Evolutionary conservation across 1,139 yeast genomes (phyloP).

Genomic region (Suhomyces anneliseae): DNA sequence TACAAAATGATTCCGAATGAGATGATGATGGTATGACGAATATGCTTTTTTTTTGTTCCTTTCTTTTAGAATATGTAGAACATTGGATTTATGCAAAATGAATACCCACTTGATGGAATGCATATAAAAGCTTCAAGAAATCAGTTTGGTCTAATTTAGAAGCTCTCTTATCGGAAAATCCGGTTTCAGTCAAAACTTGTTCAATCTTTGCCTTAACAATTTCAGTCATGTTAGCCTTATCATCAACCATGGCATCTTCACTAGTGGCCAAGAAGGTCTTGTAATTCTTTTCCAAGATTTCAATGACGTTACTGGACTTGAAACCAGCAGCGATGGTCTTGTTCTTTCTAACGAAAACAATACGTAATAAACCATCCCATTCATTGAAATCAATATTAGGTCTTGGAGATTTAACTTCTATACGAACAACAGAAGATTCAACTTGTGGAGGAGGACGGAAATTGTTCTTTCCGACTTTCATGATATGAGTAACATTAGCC

Average conservation of each 20-base stretch:
- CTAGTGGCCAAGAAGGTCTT: slow-evolving; percentile 69
- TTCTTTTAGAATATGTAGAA: not conserved
- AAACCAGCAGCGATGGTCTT: slow-evolving; percentile 93
- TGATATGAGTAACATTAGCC: slow-evolving; percentile 96
- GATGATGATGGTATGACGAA: not conserved
- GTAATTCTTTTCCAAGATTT: slow-evolving; percentile 85
- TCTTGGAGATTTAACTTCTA: slow-evolving; percentile 87
- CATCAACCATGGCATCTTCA: slow-evolving; percentile 53
- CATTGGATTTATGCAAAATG: slow-evolving; percentile 69
- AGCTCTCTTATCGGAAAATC: slow-evolving; percentile 80
- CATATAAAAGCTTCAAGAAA: slow-evolving; percentile 80
- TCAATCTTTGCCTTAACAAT: slow-evolving; percentile 60
- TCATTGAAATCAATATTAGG: slow-evolving; percentile 91
- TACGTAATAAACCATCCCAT: slow-evolving; percentile 94
- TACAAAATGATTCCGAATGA: too few relatives aligned
- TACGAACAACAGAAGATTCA: slow-evolving; percentile 92
- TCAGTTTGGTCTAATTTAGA: slow-evolving; percentile 95
- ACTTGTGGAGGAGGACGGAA: slow-evolving; percentile 99
- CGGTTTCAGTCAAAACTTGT: slow-evolving; percentile 75
- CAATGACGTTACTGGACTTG: slow-evolving; percentile 78
- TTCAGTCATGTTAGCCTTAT: slow-evolving; percentile 40
- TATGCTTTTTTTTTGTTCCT: too few relatives aligned
- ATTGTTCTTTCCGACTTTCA: slow-evolving; percentile 97
- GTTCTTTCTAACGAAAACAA: slow-evolving; percentile 89
- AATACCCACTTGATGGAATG: slow-evolving; percentile 95